Evolutionary conservation across 2,329 filamentous ascomycete genomes (phyloP), one percentile per base, ranked within the genome.

Genomic region (Fusarium cicatricum): DNA sequence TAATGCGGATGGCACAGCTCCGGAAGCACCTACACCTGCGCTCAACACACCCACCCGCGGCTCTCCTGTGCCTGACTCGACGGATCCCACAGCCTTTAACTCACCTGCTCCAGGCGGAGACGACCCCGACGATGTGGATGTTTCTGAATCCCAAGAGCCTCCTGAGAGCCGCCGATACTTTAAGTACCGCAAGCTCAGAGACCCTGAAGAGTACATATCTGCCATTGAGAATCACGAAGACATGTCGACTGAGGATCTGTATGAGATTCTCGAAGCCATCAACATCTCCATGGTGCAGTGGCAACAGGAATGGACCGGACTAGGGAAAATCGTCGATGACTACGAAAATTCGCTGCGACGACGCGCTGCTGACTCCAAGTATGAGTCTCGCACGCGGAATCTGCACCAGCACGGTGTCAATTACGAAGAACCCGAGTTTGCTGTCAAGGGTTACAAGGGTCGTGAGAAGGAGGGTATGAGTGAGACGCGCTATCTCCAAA

Each of bases 281-380:
- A 81, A 80, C 53, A 62, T 77, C 19, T 75, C 77, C 3, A 65
- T 87, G 44, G 69, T 74, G n/a, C 73, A 79, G 16, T 85, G 81
- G 77, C 81, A 87, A 61, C 69, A 76, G 2, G 85, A 87, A 64
- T 86, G 78, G 72, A 76, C 75, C n/a, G 72, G 77, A 2, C 71
- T 84, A 2, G 78, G 78, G 29, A 80, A 78, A 51, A 70, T 82
- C 11, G 79, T 84, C 2, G 83, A 86, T 46, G 83, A 86, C 58
- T 79, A 84, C 44, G 84, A 86, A 60, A 86, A 86, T 59, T 77
- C 83, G 0, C 74, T 78, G 32, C 80, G 82, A 17, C 81, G 83
- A 19, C 75, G 76, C 14, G 73, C 75, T 14, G 80, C 82, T 43
- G 82, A 82, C 47, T 62, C 75, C 43, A 78, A 83, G 48, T 78